A percentile compares a stretch with the other conserved stretches of the same genome.
Evolutionary conservation across 2,329 filamentous ascomycete species (phyloP).

Genomic region (Trichocomaceae sp.): DNA sequence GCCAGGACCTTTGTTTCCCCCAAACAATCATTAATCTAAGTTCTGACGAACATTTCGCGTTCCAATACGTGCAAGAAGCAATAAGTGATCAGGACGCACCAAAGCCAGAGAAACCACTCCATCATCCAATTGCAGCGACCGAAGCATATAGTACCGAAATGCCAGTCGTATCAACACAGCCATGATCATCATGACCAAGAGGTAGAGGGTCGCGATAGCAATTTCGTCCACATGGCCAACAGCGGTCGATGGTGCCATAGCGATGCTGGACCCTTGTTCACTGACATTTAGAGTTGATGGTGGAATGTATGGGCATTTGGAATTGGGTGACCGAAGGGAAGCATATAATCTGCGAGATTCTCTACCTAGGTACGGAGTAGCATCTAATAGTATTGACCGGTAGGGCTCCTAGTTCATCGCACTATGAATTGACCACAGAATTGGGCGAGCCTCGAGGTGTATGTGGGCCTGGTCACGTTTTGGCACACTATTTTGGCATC

Average conservation of each 20-base stretch:
- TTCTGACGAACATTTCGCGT: neutral
- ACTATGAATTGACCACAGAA: neutral
- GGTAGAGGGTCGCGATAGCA: slow-evolving; percentile 2
- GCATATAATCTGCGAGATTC: neutral
- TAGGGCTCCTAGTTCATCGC: neutral
- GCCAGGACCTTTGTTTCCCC: neutral
- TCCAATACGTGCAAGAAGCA: neutral
- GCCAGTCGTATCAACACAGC: slow-evolving; percentile 1
- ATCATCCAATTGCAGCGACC: slow-evolving; percentile 1
- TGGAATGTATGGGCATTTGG: neutral
- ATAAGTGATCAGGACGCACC: neutral
- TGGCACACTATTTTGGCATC: neutral
- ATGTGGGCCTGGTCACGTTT: neutral
- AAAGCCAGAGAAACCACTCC: neutral
- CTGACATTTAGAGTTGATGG: neutral
- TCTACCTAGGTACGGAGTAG: too few relatives aligned
- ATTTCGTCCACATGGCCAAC: slow-evolving; percentile 2
- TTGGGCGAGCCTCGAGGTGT: neutral
- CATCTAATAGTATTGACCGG: neutral
- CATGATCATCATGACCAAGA: slow-evolving; percentile 6
- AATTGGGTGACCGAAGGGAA: neutral
- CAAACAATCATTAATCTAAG: neutral
- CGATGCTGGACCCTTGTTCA: neutral
- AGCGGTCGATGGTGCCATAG: neutral
- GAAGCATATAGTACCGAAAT: slow-evolving; percentile 1